Percentiles rank a stretch among this genome's conserved stretches.
phyloP scores from a whole-genome alignment of 1,284 basidiomycete species.

The Heterobasidion parviporum region DNA sequence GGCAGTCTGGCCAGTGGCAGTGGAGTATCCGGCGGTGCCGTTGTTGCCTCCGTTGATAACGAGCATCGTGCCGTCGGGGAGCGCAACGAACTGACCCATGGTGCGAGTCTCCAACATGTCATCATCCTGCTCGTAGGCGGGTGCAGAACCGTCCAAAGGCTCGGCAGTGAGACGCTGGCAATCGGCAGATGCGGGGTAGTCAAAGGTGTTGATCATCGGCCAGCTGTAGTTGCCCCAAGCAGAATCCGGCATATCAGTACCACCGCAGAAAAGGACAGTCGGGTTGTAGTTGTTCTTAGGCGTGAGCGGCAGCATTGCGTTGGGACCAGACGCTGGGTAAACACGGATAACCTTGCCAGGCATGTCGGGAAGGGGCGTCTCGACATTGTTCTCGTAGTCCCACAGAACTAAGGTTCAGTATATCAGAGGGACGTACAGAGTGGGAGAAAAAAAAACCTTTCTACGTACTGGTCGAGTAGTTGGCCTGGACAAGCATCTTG shows the following conservation, averaged over 20 bases:
- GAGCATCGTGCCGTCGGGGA: conserved; percentile 70
- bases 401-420: conserved; percentile 44
- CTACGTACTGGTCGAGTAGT: conserved; percentile 63
- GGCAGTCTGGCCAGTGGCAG: conserved; percentile 40
- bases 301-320: conserved; percentile 86
- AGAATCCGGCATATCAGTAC: conserved; percentile 67
- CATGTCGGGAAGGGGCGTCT: conserved; percentile 57
- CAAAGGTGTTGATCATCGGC: conserved; percentile 60
- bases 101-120: conserved; percentile 69
- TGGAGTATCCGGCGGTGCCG: conserved; percentile 68
- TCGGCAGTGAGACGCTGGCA: conserved; percentile 79
- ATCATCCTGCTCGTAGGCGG: conserved; percentile 61
- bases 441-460: conserved; percentile 9
- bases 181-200: conserved; percentile 52
- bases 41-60: conserved; percentile 75
- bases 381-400: conserved; percentile 50
- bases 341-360: conserved; percentile 67
- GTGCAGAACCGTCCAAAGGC: conserved; percentile 50
- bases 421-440: background rate
- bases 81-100: conserved; percentile 83
- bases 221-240: conserved; percentile 66
- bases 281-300: conserved; percentile 84
- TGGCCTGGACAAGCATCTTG: conserved; percentile 80
- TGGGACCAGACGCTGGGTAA: conserved; percentile 89
- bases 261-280: conserved; percentile 86